Conservation (phyloP, 257 asterid genomes). For the Salvia hispanica region DNA sequence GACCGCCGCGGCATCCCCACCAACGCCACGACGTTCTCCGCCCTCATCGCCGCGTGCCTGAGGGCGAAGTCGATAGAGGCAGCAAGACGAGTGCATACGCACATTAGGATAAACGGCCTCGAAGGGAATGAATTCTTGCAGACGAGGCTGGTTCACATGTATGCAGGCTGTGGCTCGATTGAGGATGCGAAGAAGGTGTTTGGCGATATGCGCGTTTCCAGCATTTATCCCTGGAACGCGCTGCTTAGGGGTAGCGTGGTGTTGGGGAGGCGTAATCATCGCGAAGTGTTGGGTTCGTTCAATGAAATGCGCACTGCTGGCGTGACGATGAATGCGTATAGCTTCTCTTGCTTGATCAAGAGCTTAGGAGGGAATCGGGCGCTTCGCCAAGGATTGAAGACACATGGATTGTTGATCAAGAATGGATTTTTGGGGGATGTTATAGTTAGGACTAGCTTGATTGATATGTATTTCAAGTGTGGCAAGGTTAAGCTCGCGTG, state of each 20-base stretch:
- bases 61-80: constrained; percentile 53
- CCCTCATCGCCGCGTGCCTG: constrained; percentile 63
- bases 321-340: constrained; percentile 76
- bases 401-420: constrained; percentile 77
- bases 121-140: constrained; percentile 70
- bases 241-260: constrained; percentile 87
- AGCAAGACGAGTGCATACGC: constrained; percentile 64
- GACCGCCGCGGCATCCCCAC: constrained; percentile 84
- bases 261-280: constrained; percentile 57
- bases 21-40: constrained; percentile 70
- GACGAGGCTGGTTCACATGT: constrained; percentile 74
- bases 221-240: constrained; percentile 93
- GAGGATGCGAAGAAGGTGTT: constrained; percentile 76
- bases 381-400: constrained; percentile 67
- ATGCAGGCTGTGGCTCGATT: constrained; percentile 63
- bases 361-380: constrained; percentile 80
- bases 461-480: constrained; percentile 92
- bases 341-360: constrained; percentile 88
- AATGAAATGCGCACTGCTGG: constrained; percentile 72
- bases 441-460: constrained; percentile 70
- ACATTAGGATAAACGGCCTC: constrained; percentile 67
- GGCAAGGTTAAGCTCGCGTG: constrained; percentile 76
- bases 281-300: constrained; percentile 55
- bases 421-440: constrained; percentile 62
- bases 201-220: constrained; percentile 56